Base-by-base conservation (phyloP, 768 basidiomycete species). In the Nidularia sp. region DNA sequence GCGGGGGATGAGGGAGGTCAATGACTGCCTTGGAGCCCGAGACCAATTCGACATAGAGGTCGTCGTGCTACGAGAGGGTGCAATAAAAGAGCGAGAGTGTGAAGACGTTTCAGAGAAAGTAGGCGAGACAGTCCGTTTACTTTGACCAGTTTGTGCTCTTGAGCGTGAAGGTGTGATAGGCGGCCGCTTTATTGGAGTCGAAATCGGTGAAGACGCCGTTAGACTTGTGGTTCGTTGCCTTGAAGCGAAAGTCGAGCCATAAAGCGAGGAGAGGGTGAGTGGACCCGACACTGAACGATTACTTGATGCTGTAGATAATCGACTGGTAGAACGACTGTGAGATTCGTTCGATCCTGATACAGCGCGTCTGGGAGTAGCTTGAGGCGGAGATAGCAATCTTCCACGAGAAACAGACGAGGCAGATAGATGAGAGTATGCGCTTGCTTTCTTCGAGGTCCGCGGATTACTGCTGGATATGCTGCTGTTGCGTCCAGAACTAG, bases 171-270 rank as follows among this genome's bases (percentile, higher is more conserved):
- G 62, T 32, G 68, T 60, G 35, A 54, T 49, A 45, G 72, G 62
- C 34, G 66, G 66, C 44, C 64, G 65, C 3, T 57, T 56, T 25
- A 65, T 60, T 33, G 71, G 70, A 47, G 63, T 62, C 6, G 70
- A 63, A 43, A 72, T 62, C 22, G 65, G 60, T 31, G 66, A 64
- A 9, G 73, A 65, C 53, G 73, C 66, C 42, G 74, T 77, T 8
- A 86, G 65, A 62, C 90, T 93, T 33, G 76, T 69, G 18, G 90
- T 91, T 18, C 91, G 79, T 60, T 93, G 91, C 32, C 91, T 81
- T n/a, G 91, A 93, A 33, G 91, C 78, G 64, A 84, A 90, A 6
- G 91, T 93, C 3, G 90, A 77, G 32, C 73, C 72, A 54, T 78
- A 76, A 15, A 89, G 48, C 15, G 77, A 69, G 8, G 44, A 45